These are phyloP conservation scores for Haematococcus lacustris DNA, from an alignment of 139 green algal species.

Conservation along the genomic window DNA sequence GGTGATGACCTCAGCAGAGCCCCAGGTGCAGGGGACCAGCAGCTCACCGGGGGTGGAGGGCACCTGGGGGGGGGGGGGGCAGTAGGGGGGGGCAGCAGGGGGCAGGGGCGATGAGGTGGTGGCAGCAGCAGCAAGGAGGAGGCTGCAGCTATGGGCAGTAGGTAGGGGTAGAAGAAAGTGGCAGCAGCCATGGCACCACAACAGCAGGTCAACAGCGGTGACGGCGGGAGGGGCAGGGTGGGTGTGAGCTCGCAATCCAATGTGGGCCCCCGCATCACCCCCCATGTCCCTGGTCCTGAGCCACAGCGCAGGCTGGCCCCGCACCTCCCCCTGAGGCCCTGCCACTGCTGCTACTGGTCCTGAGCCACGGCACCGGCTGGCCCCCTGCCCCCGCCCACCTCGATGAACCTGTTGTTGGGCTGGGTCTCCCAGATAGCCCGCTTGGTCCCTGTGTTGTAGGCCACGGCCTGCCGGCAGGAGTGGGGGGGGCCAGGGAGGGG, in stretches of 20 bases:
- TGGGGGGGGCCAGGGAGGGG: background rate
- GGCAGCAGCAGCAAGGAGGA: background rate
- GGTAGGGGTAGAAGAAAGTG: background rate
- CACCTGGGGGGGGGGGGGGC: background rate
- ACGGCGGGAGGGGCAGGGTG: too few relatives aligned
- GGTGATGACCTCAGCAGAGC: background rate
- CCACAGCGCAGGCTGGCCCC: background rate
- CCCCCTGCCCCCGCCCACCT: too few relatives aligned
- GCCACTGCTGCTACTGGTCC: background rate
- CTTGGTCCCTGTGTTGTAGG: background rate
- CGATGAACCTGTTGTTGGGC: background rate
- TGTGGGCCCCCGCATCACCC: background rate
- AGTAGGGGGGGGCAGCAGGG: too few relatives aligned
- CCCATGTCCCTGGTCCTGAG: background rate
- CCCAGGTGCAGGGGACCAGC: background rate
- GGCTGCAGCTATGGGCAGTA: background rate
- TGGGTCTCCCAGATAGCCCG: background rate
- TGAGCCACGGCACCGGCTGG: too few relatives aligned
- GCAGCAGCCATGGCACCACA: background rate
- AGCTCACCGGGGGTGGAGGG: background rate
- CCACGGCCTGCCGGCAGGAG: background rate
- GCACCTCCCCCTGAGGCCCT: too few relatives aligned
- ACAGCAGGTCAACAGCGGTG: background rate
- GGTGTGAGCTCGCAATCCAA: background rate
- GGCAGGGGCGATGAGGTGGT: background rate